A percentile compares a stretch with the other conserved stretches of the same genome.
phyloP scores from a whole-genome alignment of 2,329 filamentous ascomycete genomes.

The Pseudogymnoascus sp. region DNA sequence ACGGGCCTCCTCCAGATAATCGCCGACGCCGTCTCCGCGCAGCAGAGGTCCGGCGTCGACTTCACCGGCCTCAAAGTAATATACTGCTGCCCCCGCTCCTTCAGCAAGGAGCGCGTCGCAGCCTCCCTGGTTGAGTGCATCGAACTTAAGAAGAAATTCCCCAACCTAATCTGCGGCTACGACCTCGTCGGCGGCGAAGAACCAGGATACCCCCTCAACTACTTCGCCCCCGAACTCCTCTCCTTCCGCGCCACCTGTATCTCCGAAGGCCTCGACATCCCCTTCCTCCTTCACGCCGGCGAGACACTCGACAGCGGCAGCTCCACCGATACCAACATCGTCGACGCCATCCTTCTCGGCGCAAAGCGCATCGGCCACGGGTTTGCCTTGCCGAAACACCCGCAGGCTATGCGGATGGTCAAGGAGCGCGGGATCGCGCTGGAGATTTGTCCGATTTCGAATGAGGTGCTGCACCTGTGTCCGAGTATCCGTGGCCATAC shows the following conservation, averaged over 20 bases:
- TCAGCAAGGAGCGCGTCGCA: slow-evolving; percentile 40
- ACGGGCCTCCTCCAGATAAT: slow-evolving; percentile 54
- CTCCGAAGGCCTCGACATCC: slow-evolving; percentile 46
- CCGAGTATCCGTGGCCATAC: slow-evolving; percentile 58
- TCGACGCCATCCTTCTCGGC: slow-evolving; percentile 59
- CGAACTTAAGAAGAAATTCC: slow-evolving; percentile 49
- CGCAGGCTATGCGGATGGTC: slow-evolving; percentile 59
- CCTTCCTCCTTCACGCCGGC: slow-evolving; percentile 70
- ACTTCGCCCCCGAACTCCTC: slow-evolving; percentile 49
- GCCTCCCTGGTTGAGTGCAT: slow-evolving; percentile 54
- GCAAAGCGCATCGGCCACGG: slow-evolving; percentile 68
- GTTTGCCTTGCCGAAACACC: slow-evolving; percentile 61
- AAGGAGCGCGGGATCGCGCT: slow-evolving; percentile 57
- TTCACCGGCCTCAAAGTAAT: slow-evolving; percentile 65
- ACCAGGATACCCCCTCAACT: slow-evolving; percentile 47
- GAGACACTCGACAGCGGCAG: slow-evolving; percentile 63
- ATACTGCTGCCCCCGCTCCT: slow-evolving; percentile 62
- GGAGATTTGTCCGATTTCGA: slow-evolving; percentile 72
- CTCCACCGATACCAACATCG: slow-evolving; percentile 59
- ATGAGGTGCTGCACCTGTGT: slow-evolving; percentile 66
- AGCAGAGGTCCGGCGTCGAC: slow-evolving; percentile 35
- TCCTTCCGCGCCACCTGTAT: slow-evolving; percentile 49
- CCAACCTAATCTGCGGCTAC: slow-evolving; percentile 59
- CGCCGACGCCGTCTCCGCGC: slow-evolving; percentile 41
- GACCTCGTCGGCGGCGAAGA: slow-evolving; percentile 64